A percentile compares a stretch with the other conserved stretches of the same genome.
These are phyloP conservation scores for Acer saccharum DNA, from an alignment of 345 rosid genomes.

Conservation along the genomic window DNA sequence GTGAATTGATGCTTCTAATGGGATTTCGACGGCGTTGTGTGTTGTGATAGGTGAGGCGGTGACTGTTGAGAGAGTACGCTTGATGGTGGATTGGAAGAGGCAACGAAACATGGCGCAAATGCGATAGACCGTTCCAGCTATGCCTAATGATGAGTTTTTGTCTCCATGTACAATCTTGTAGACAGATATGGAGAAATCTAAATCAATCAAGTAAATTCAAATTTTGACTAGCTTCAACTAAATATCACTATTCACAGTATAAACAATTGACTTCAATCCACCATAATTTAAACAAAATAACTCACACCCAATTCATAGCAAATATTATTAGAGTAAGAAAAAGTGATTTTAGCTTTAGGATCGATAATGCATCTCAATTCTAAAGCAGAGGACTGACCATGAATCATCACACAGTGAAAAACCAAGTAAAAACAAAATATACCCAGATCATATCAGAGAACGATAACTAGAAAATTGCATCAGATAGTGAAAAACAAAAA, in stretches of 20 bases:
- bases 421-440: neutral
- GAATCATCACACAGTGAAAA: conserved; percentile 5
- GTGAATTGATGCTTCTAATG: conserved; percentile 19
- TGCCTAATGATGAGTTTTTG: neutral
- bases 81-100: conserved; percentile 20
- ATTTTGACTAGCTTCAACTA: neutral
- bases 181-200: neutral
- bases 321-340: neutral
- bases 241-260: neutral
- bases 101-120: conserved; percentile 36
- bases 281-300: neutral
- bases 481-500: neutral
- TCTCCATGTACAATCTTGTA: neutral
- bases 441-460: conserved; percentile 10
- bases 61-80: conserved; percentile 23
- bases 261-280: neutral
- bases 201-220: neutral
- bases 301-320: conserved; percentile 1
- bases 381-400: neutral
- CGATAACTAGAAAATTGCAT: neutral
- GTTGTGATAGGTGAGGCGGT: conserved; percentile 1
- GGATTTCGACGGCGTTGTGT: conserved; percentile 6
- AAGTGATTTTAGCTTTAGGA: neutral
- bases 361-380: neutral
- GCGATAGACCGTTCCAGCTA: neutral